Evolutionary conservation across 208 protist species (phyloP).

Genomic region (Trypanosoma lewisi): DNA sequence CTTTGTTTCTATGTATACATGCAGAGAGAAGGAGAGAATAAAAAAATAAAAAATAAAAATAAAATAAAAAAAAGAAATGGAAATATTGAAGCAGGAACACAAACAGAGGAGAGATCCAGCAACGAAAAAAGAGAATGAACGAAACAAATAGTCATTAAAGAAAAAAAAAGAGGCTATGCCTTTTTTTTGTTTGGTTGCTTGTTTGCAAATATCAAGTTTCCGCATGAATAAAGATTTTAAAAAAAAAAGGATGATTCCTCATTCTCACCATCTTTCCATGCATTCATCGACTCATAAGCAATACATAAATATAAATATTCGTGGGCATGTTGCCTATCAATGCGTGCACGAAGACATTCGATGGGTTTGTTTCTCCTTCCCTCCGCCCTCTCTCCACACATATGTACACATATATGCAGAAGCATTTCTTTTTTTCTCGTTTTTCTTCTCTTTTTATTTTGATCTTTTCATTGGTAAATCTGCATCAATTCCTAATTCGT

Average conservation of each 20-base stretch:
- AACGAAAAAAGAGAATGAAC: too few species aligned
- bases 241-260: too few species aligned
- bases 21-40: not conserved
- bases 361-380: not conserved
- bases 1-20: too few species aligned
- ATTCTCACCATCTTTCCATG: too few species aligned
- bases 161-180: conserved; percentile 4
- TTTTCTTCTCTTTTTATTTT: conserved; percentile 30
- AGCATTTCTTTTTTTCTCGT: conserved; percentile 27
- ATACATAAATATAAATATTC: not conserved
- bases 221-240: too few species aligned
- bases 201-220: too few species aligned
- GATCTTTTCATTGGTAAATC: not conserved
- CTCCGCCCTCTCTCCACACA: not conserved
- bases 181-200: conserved; percentile 18
- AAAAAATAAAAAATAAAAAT: not conserved
- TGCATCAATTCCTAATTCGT: conserved; percentile 5
- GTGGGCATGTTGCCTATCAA: too few species aligned
- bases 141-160: too few species aligned
- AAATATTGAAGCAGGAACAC: not conserved
- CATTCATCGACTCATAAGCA: too few species aligned
- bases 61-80: not conserved
- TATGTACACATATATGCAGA: too few species aligned
- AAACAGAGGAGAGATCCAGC: not conserved
- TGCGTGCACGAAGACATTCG: too few species aligned